These are phyloP conservation scores for Lipomyces starkeyi DNA, from an alignment of 805 yeast species.

Conservation along the genomic window DNA sequence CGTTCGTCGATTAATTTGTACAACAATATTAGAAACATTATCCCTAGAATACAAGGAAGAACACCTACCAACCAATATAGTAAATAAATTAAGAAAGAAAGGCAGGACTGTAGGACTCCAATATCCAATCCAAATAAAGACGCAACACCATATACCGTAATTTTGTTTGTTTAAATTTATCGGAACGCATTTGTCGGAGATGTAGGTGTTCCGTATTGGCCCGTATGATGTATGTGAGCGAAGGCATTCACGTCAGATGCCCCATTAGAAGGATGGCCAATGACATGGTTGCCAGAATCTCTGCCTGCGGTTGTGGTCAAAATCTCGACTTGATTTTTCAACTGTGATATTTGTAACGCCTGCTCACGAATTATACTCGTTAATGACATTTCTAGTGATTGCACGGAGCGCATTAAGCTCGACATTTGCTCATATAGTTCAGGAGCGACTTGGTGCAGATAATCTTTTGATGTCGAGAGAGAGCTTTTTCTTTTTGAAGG, in stretches of 20 bases:
- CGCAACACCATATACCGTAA: not conserved
- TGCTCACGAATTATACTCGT: conserved; percentile 15
- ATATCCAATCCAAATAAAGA: too few relatives aligned
- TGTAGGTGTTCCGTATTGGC: conserved; percentile 3
- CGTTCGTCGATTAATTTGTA: not conserved
- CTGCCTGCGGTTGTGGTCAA: not conserved
- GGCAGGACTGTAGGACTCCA: not conserved
- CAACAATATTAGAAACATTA: not conserved
- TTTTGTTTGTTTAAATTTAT: not conserved
- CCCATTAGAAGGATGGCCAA: conserved; percentile 4
- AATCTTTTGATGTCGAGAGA: not conserved
- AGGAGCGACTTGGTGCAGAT: conserved; percentile 4
- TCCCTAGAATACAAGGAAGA: not conserved
- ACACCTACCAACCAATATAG: not conserved
- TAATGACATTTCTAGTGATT: conserved; percentile 3
- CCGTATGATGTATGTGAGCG: conserved; percentile 5
- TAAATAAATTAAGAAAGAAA: not conserved
- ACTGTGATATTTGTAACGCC: conserved; percentile 12
- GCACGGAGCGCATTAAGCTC: conserved; percentile 5
- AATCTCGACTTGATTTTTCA: conserved; percentile 15
- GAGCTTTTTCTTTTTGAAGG: not conserved
- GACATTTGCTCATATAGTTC: conserved; percentile 14
- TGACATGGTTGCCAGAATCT: not conserved
- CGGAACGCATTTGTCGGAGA: conserved; percentile 6
- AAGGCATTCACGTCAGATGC: not conserved